phyloP scores from a whole-genome alignment of 1,284 basidiomycete genomes.

The Papiliotrema nemorosa region DNA sequence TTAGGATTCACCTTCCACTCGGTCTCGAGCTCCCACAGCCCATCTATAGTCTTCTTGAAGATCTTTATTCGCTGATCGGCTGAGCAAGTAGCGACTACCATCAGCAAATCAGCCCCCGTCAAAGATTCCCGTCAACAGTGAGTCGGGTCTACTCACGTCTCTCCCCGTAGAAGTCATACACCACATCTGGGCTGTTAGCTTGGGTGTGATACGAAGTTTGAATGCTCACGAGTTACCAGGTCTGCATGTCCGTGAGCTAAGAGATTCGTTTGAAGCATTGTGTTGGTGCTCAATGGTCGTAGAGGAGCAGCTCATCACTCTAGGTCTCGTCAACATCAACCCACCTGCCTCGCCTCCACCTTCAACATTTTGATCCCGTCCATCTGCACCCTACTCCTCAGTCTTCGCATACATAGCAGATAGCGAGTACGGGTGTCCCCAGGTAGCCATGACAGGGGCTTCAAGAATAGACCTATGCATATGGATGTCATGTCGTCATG shows the following conservation, averaged over 20 bases:
- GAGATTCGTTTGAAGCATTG: conserved; percentile 49
- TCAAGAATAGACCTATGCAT: not conserved
- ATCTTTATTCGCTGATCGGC: conserved; percentile 68
- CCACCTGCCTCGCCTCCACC: not conserved
- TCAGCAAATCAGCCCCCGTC: not conserved
- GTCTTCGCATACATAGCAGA: too few species aligned
- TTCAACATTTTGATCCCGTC: not conserved
- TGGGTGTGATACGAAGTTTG: not conserved
- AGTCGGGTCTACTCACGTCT: conserved; percentile 48
- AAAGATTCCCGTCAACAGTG: not conserved
- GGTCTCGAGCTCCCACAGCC: conserved; percentile 67
- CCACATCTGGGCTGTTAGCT: conserved; percentile 58
- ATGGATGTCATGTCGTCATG: too few species aligned
- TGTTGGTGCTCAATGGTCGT: not conserved
- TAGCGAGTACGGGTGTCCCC: too few species aligned
- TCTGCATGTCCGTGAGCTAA: conserved; percentile 48
- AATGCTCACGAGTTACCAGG: conserved; percentile 45
- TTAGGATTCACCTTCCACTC: conserved; percentile 79
- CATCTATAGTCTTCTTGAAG: conserved; percentile 66
- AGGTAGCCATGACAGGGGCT: too few species aligned
- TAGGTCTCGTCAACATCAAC: not conserved
- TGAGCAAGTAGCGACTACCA: conserved; percentile 48
- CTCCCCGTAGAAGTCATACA: conserved; percentile 85
- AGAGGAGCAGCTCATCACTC: not conserved
- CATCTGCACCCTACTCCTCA: too few species aligned